Base-by-base conservation (phyloP, 2,329 filamentous ascomycete genomes). In the Nigrospora osmanthi region DNA sequence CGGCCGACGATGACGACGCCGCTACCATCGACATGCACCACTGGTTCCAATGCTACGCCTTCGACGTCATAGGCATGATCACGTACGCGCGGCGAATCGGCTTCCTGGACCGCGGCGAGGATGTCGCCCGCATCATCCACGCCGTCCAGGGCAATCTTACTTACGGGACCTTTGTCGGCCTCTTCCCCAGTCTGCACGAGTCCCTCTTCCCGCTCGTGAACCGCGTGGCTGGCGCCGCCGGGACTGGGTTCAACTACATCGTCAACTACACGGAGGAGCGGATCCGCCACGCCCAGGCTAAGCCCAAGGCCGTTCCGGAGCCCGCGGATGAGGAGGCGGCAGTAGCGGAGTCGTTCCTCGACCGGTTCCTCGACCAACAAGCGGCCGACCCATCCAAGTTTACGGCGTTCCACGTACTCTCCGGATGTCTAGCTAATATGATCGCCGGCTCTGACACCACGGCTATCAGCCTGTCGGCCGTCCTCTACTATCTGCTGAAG, bases 361-460 rank as follows among this genome's bases (percentile, higher is more conserved):
- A 28, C 23, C 23, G 23, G 5, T 28, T 28, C 23, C 23, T 28
- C 23, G 23, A 28, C 23, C 23, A 28, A 10, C 23, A 28, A 10
- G 23, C 23, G 23, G 23, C 23, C 9, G 23, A 28, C 23, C 9
- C 23, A 7, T 4, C 23, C 9, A 6, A 10, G 23, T 28, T 28
- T 7, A 28, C 23, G 23, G 23, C 23, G 5, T 10, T 7, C 10
- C 23, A 28, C 23, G 23, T 28, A 4, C 23, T 28, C 23, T 7
- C 7, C 4, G 54, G 50, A 2, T 55, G 54, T 35, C 30, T 43
- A 6, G 41, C 46, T 4, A 66, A 66, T 19, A 54, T 66, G 17
- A 50, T 49, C 1, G 64, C 65, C 4, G 66, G 65, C 0, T 61
- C 58, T 2, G 65, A 68, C 36, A 66, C 64, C 0, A 66, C 64